A percentile compares a stretch with the other conserved stretches of the same genome.
Evolutionary conservation across 2,329 filamentous ascomycete species (phyloP).

Genomic region (Aulographum hederae): DNA sequence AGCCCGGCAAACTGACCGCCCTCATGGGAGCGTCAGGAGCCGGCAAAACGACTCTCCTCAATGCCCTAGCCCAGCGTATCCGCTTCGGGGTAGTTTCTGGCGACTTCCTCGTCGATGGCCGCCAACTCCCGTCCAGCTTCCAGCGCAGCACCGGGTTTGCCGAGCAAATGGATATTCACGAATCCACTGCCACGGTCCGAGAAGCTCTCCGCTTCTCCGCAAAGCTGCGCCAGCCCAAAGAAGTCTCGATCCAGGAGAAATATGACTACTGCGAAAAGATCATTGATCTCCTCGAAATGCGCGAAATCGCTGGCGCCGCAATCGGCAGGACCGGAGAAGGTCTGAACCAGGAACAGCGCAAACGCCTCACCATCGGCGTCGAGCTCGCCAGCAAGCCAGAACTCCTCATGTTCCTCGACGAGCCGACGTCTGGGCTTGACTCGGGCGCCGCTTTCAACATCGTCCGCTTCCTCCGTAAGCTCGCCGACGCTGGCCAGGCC

Average conservation of each 20-base stretch:
- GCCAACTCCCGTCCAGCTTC: conserved; percentile 26
- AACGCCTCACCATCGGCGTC: conserved; percentile 34
- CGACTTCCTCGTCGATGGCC: conserved; percentile 26
- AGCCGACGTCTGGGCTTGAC: conserved; percentile 44
- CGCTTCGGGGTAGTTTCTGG: conserved; percentile 25
- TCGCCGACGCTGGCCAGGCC: conserved; percentile 47
- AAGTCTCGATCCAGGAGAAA: conserved; percentile 41
- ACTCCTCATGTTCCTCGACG: conserved; percentile 46
- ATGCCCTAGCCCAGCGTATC: conserved; percentile 24
- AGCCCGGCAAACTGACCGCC: conserved; percentile 59
- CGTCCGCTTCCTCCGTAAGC: conserved; percentile 45
- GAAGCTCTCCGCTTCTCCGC: conserved; percentile 51
- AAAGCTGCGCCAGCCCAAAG: conserved; percentile 40
- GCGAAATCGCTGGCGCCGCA: conserved; percentile 44
- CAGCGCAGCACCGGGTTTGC: conserved; percentile 35
- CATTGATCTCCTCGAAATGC: conserved; percentile 44
- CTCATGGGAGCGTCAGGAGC: conserved; percentile 63
- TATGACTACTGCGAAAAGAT: conserved; percentile 50
- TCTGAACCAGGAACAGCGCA: conserved; percentile 30
- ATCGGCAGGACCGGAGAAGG: conserved; percentile 42
- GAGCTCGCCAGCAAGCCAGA: conserved; percentile 39
- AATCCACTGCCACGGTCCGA: conserved; percentile 45
- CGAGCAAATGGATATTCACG: conserved; percentile 50
- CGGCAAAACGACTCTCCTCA: conserved; percentile 21
- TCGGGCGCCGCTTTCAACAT: conserved; percentile 49